Percentiles rank a stretch among this genome's conserved stretches.
Conservation (phyloP, 208 protist genomes). For the Crithidia thermophila region DNA sequence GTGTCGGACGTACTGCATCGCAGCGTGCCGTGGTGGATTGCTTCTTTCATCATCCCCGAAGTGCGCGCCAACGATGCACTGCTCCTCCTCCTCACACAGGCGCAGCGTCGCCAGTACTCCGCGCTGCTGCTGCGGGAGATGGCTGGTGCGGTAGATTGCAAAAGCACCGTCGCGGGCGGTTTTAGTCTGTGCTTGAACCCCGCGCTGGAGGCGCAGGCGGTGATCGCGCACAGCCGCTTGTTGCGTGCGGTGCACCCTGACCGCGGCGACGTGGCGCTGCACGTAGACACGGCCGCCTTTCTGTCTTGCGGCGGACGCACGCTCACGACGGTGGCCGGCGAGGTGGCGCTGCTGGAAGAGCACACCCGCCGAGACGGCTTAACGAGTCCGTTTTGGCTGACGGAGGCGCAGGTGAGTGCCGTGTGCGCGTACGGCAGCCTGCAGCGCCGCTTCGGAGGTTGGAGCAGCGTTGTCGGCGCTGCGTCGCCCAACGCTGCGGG, state of each 20-base stretch:
- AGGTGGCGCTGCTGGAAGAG: conserved; percentile 10
- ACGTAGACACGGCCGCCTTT: conserved; percentile 39
- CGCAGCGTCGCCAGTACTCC: background rate
- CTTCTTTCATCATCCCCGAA: no score
- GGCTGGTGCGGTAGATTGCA: no score
- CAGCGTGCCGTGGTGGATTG: background rate
- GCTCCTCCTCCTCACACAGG: background rate
- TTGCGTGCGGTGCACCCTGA: conserved; percentile 13
- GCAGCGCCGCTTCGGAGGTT: background rate
- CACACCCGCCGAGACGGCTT: conserved; percentile 20
- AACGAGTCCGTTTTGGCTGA: conserved; percentile 64
- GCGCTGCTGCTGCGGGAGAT: background rate
- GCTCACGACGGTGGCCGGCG: conserved; percentile 25
- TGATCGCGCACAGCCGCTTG: conserved; percentile 28
- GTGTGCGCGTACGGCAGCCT: background rate
- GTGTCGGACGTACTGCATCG: conserved; percentile 1
- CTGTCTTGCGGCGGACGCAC: conserved; percentile 43
- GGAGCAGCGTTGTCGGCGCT: conserved; percentile 25
- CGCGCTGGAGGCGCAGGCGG: conserved; percentile 1
- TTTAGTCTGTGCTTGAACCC: no score
- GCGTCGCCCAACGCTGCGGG: conserved; percentile 5
- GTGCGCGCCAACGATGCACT: no score
- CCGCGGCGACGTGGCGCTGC: conserved; percentile 32
- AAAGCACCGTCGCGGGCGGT: no score
- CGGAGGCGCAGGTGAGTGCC: conserved; percentile 6